Percentiles rank a stretch among this genome's conserved stretches.
phyloP scores from a whole-genome alignment of 345 rosid species.

The Bruguiera gymnorhiza region DNA sequence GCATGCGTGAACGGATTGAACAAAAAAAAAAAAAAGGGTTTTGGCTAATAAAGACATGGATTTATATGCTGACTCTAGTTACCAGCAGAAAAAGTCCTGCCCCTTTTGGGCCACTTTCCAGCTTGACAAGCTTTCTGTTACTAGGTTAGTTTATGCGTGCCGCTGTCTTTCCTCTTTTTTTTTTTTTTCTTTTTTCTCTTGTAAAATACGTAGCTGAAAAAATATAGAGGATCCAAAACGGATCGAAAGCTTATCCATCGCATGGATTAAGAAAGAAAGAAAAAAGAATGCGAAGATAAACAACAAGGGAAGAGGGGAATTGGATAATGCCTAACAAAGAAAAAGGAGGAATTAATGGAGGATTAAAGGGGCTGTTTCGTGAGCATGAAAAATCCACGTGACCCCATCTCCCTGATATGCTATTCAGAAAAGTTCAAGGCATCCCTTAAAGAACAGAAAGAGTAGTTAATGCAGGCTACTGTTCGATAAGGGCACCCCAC shows the following conservation, averaged over 20 bases:
- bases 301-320: not conserved
- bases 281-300: not conserved
- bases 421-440: not conserved
- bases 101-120: not conserved
- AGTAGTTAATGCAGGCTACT: not conserved
- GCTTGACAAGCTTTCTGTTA: not conserved
- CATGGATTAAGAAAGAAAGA: not conserved
- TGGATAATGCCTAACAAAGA: slow-evolving; percentile 5
- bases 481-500: not conserved
- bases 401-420: slow-evolving; percentile 9
- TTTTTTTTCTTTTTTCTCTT: not conserved
- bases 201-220: not conserved
- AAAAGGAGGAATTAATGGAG: slow-evolving; percentile 37
- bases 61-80: no score
- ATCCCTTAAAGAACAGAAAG: not conserved
- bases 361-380: slow-evolving; percentile 30
- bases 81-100: not conserved
- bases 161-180: not conserved
- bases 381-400: slow-evolving; percentile 31
- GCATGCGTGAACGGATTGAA: no score
- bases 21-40: not conserved
- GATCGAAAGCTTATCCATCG: not conserved
- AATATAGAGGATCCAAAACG: not conserved
- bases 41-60: not conserved
- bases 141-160: not conserved